phyloP scores from a whole-genome alignment of 352 stramenopile genomes.

The Phytophthora quininea region DNA sequence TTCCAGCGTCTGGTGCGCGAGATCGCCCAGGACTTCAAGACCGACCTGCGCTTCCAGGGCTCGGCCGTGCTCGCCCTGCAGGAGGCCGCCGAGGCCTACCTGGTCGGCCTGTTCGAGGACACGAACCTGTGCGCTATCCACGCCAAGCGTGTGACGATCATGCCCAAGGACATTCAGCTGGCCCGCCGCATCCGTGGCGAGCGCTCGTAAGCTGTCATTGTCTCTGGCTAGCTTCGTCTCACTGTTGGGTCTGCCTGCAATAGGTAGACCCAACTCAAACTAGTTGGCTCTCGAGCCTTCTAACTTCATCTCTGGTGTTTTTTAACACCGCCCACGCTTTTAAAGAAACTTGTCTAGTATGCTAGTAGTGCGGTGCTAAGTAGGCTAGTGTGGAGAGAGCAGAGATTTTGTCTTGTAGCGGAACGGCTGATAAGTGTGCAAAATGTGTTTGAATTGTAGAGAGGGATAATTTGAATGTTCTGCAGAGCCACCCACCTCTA shows the following conservation, averaged over 20 bases:
- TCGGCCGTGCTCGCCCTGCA: constrained; percentile 87
- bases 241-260: constrained; percentile 46
- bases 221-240: constrained; percentile 82
- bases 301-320: constrained; percentile 49
- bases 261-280: neutral
- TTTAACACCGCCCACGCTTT: constrained; percentile 53
- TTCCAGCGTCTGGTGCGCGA: constrained; percentile 97
- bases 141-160: constrained; percentile 94
- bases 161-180: constrained; percentile 96
- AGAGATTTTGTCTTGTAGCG: no score
- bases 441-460: no score
- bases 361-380: neutral
- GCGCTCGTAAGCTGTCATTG: constrained; percentile 66
- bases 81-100: constrained; percentile 89
- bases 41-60: constrained; percentile 88
- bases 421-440: no score
- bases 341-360: constrained; percentile 21
- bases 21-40: constrained; percentile 89
- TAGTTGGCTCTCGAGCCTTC: constrained; percentile 14
- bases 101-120: constrained; percentile 89
- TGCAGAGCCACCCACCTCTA: no score
- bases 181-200: constrained; percentile 92
- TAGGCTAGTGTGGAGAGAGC: no score
- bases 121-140: constrained; percentile 95
- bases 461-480: no score